phyloP scores from a whole-genome alignment of 345 rosid species.

The Pseudoturritis turrita region DNA sequence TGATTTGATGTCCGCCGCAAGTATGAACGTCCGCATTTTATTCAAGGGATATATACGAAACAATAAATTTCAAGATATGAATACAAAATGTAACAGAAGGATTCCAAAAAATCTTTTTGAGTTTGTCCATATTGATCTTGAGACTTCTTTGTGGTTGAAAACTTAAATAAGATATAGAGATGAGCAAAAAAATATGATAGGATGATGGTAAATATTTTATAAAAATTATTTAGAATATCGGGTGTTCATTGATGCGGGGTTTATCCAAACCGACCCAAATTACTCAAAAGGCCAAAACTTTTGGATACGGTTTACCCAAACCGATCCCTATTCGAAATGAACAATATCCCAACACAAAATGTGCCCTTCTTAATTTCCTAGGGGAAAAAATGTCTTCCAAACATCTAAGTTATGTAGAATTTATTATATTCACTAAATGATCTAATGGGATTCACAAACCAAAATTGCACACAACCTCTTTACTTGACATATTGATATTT shows the following conservation, averaged over 20 bases:
- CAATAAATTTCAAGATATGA: neutral
- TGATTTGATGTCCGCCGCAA: constrained; percentile 8
- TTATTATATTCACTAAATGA: neutral
- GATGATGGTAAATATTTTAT: no score
- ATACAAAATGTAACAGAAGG: neutral
- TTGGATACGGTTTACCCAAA: no score
- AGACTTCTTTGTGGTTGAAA: neutral
- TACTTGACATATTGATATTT: neutral
- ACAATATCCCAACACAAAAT: neutral
- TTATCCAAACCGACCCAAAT: no score
- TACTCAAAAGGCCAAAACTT: no score
- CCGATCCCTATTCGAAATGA: no score
- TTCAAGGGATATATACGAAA: neutral
- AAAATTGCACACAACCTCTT: neutral
- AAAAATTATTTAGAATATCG: no score
- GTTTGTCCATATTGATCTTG: constrained; percentile 1
- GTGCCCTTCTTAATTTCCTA: neutral
- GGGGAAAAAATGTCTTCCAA: neutral
- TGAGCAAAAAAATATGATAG: neutral
- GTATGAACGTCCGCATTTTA: constrained; percentile 24
- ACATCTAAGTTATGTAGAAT: constrained; percentile 4
- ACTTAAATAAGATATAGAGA: neutral
- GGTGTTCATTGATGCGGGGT: no score
- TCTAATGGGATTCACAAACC: neutral
- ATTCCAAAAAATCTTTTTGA: neutral